Evolutionary conservation across 768 basidiomycete genomes (phyloP), one percentile per base, ranked within the genome.

Genomic region (Leucocoprinus birnbaumii): DNA sequence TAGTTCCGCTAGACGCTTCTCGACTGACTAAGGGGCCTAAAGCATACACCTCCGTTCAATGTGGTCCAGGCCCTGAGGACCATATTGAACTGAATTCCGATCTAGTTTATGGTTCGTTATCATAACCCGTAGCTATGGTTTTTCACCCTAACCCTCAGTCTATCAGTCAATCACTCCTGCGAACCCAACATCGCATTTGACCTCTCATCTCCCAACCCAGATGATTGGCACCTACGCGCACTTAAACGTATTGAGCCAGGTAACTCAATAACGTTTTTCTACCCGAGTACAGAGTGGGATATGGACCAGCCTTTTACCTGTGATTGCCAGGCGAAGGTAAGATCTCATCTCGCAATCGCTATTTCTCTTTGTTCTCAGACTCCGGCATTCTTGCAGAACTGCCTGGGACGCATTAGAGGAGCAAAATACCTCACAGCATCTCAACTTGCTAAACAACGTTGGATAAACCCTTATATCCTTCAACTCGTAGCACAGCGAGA

Each of bases 201-300:
- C 61, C 63, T 86, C 4, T 73, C 77, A 25, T 72, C 74, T 0
- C 37, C 61, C 27, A 68, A 78, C 49, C 68, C 60, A 14, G 59
- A 66, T 0, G 62, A 79, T 48, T 85, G 85, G 84, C 70, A 75
- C 48, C 63, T 84, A 13, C 64, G 74, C 14, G 78, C 82, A 2
- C 59, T 79, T 51, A 75, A 73, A 57, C 35, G 58, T 49, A 79
- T 80, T 52, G 48, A 64, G 16, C 53, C 54, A 13, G 75, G 74
- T 26, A 69, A 73, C 27, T 37, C 64, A 68, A 72, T 85, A 52
- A 81, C 79, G 2, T 85, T 79, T 62, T 86, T 85, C 63, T 86
- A 86, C 64, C 85, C 84, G 16, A 80, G 77, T 61, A 86, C 83
- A 14, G 85, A 87, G 62, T 87, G 85, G 84, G 76, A 82, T 44